Evolutionary conservation across 2,329 filamentous ascomycete species (phyloP), one percentile per base, ranked within the genome.

Genomic region (Triangularia setosa): DNA sequence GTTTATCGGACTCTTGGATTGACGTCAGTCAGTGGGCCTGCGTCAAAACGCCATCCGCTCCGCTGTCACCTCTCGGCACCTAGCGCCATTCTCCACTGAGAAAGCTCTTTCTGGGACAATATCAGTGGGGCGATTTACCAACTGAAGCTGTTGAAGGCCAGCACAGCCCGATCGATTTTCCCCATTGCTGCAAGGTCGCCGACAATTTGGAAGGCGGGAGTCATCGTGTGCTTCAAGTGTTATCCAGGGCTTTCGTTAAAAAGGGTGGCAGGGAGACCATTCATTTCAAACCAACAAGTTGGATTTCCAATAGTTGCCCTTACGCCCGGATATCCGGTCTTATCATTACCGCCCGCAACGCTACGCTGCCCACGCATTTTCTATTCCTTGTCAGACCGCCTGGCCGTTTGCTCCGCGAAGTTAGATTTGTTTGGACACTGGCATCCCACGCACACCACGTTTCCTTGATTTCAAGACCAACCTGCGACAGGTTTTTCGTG

Each of bases 401-500:
- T 56, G 60, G 54, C 58, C 54, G 60, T 62, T 62, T 62, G 60
- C 18, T 62, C 60, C 60, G 54, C 52, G 52, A 33, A 11, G 30
- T 35, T 54, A 30, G 53, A 60, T 59, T 63, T 44, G 60, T 60
- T 57, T 57, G 63, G 40, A 54, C 58, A 48, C 56, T 48, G 64
- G 68, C 72, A 69, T 72, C 65, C 70, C 71, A 72, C 71, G 63
- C 64, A 48, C 40, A 52, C 58, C 35, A 57, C 66, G 52, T 66
- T 65, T 66, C 70, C 72, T 71, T 73, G 72, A 68, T 71, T 72
- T 71, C 68, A 58, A 60, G 60, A 67, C 58, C 60, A 67, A 60
- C 64, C 69, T 69, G 68, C 64, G 61, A 69, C 69, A 65, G 25
- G 62, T 63, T 30, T 63, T 66, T 35, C 44, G 48, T 64, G 63